Base-by-base conservation (phyloP, 2,329 filamentous ascomycete species). In the Colletotrichum tofieldiae region DNA sequence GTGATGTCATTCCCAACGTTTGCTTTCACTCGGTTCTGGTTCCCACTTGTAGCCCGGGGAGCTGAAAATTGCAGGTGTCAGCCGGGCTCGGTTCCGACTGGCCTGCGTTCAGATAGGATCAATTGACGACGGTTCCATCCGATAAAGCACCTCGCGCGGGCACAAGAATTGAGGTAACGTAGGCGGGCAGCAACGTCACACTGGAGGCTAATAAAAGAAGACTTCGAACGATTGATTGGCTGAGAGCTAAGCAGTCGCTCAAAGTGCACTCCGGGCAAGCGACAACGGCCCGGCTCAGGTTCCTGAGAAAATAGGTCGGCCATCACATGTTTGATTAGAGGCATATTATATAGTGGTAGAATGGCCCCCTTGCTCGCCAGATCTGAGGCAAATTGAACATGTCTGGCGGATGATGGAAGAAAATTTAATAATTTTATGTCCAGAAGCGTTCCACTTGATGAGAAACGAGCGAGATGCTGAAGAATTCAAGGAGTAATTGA, bases 1-100 rank as follows among this genome's bases (percentile, higher is more conserved):
- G 49, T 64, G 61, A 64, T 64, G 61, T 64, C 61, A 64, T 26
- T 23, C 18, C n/a, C 37, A 54, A 32, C 49, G 61, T 35, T 64
- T 64, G 37, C 45, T 54, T 11, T 43, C 37, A 23, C 47, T 41
- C 37, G 49, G 37, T 37, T 64, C 37, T 18, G 37, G 35, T 18
- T 54, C 9, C 11, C 61, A 18, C 47, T 43, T 43, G 47, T 23
- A 41, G 61, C 49, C 35, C 26, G 9, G 47, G 16, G 35, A 29
- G 37, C 47, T n/a, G 18, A 11, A 26, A 26, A 64, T 18, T 23
- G 49, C 20, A n/a, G 14, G n/a, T 16, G 20, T 18, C 20, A 29
- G 20, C 23, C 26, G 49, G 39, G 16, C 23, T 26, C 26, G 9
- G 49, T 35, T 55, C 49, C 35, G 20, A 64, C 35, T 43, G 49